Conservation (phyloP, 2,329 filamentous ascomycete species). For the Huntiella omanensis region DNA sequence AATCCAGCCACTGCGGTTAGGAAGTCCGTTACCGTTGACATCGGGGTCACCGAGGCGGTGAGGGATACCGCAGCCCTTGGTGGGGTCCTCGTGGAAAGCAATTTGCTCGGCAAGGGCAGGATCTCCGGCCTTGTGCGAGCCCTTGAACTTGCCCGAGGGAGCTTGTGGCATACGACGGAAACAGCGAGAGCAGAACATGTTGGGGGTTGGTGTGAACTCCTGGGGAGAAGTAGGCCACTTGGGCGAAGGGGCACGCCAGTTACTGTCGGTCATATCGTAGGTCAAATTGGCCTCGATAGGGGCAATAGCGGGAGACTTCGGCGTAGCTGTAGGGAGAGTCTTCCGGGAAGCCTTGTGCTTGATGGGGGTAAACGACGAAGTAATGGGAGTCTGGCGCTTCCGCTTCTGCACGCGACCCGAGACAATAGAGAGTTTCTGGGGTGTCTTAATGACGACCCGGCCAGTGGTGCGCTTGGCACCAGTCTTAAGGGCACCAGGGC, state of each 20-base stretch:
- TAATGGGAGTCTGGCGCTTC: background rate
- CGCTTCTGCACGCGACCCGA: too few species aligned
- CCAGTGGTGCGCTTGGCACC: too few species aligned
- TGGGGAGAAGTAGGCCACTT: constrained; percentile 1
- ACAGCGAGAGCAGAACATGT: constrained; percentile 10
- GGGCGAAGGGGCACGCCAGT: constrained; percentile 4
- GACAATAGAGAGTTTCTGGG: too few species aligned
- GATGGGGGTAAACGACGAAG: background rate
- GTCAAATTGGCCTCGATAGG: background rate
- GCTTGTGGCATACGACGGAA: constrained; percentile 6
- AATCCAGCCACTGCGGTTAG: constrained; percentile 11
- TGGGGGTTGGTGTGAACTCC: constrained; percentile 1
- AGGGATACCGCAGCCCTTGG: constrained; percentile 8
- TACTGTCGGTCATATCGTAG: background rate
- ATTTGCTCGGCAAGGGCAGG: constrained; percentile 4
- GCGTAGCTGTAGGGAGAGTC: too few species aligned
- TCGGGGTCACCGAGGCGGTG: constrained; percentile 6
- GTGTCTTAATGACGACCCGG: too few species aligned
- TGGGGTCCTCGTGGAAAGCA: constrained; percentile 6
- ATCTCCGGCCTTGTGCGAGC: background rate
- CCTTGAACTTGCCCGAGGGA: constrained; percentile 1
- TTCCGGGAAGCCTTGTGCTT: background rate
- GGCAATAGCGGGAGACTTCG: background rate
- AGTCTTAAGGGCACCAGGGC: too few species aligned
- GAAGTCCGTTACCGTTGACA: constrained; percentile 6